These are phyloP conservation scores for Claviceps sorghi DNA, from an alignment of 2,329 filamentous ascomycete species.

Conservation along the genomic window DNA sequence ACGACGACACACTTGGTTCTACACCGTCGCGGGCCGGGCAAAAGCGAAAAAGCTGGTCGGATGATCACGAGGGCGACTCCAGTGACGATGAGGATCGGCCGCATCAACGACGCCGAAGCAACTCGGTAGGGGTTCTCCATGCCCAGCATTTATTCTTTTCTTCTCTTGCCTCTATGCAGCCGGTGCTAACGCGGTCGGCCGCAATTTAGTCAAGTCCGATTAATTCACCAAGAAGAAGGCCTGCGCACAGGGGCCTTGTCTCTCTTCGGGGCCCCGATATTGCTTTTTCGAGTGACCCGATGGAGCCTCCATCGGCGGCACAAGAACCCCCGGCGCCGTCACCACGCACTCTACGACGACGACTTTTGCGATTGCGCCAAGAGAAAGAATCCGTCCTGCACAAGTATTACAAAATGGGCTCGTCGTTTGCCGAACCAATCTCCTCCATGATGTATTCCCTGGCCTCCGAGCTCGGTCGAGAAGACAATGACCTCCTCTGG, in stretches of 20 bases:
- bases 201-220: constrained; percentile 46
- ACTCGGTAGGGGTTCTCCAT: constrained; percentile 47
- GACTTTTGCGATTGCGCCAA: constrained; percentile 58
- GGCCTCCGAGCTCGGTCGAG: constrained; percentile 83
- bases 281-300: constrained; percentile 32
- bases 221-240: constrained; percentile 46
- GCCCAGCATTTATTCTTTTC: too few relatives aligned
- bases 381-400: constrained; percentile 65
- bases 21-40: constrained; percentile 32
- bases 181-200: neutral
- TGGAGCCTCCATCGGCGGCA: constrained; percentile 42
- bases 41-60: constrained; percentile 71
- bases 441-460: constrained; percentile 90
- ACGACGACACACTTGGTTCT: constrained; percentile 31
- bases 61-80: constrained; percentile 52
- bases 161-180: neutral
- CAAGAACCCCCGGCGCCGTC: constrained; percentile 50
- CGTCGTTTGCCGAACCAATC: constrained; percentile 87
- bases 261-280: constrained; percentile 34
- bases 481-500: constrained; percentile 95
- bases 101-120: constrained; percentile 68
- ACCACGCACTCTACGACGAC: constrained; percentile 54
- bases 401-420: constrained; percentile 73
- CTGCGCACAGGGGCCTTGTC: constrained; percentile 44
- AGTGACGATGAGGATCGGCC: constrained; percentile 65